Conservation (phyloP, 257 asterid species). For the Plectranthus barbatus region DNA sequence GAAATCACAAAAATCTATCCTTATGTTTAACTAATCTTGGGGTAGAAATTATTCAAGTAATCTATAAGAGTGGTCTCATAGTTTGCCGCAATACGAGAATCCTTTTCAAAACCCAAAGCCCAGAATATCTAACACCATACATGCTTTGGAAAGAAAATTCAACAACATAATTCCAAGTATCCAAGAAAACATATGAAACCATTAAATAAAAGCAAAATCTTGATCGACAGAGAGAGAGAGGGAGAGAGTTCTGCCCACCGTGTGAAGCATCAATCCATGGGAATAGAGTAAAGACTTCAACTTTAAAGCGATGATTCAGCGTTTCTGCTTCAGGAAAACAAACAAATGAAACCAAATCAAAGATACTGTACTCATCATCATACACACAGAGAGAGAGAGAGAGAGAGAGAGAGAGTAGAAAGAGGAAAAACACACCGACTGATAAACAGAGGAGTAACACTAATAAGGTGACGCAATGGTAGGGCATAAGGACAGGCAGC, state of each 20-base stretch:
- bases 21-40: neutral
- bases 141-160: too few relatives aligned
- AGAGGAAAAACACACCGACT: neutral
- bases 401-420: neutral
- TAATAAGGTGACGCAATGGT: too few relatives aligned
- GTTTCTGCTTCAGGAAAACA: neutral
- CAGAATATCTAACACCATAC: neutral
- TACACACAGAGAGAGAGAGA: neutral
- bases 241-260: too few relatives aligned
- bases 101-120: neutral
- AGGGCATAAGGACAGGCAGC: neutral
- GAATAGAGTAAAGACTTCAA: neutral
- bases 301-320: neutral
- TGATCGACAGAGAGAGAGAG: too few relatives aligned
- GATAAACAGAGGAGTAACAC: too few relatives aligned
- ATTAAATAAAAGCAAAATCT: too few relatives aligned
- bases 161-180: neutral
- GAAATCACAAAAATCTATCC: neutral
- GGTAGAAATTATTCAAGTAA: neutral
- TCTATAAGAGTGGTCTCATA: too few relatives aligned
- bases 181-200: neutral
- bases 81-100: neutral
- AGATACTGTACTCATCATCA: neutral
- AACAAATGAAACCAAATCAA: neutral
- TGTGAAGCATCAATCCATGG: neutral